Base-by-base conservation (phyloP, 2,329 filamentous ascomycete species). In the Scleromitrula shiraiana region DNA sequence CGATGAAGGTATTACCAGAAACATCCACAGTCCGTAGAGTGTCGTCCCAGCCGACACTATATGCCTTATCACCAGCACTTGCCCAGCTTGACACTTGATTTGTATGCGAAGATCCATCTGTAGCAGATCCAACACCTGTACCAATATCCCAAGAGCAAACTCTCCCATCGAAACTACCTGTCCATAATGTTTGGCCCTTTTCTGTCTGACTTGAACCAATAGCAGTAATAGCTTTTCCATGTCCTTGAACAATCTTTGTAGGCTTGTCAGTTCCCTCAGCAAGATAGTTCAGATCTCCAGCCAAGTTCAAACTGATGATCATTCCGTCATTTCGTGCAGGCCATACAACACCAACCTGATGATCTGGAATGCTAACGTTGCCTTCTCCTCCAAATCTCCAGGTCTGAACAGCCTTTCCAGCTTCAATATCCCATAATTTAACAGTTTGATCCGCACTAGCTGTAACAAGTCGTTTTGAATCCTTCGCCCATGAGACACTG, bases 271-370 rank as follows among this genome's bases (percentile, higher is more conserved):
- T 84, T 37, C 85, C 85, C 62, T 88, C 79, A 9, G 79, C 74
- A 36, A 97, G 75, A 66, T 98, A 98, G 65, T 87, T 94, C 51
- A 98, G 78, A 64, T 96, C 87, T 20, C 93, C 93, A 42, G 82
- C 82, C 17, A 97, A 75, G 58, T 88, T 93, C 56, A 97, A 71
- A 65, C 88, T 95, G 65, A 98, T 90, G 55, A 98, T 81, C 51
- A 96, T 72, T 24, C 85, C 88, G 64, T 98, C 93, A 45, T 72
- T 85, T 55, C 91, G 78, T 39, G 80, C 75, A 1, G 90, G 88
- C 82, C 89, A 95, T 8, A 93, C 88, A 5, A 98, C 88, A 44
- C 93, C 93, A 26, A 97, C 88, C 64, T 98, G 93, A 67, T 98
- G 93, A 63, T 96, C 78, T 3, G 76, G 75, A 30, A 96, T 73